These are phyloP conservation scores for Entomophthora muscae DNA, from an alignment of 371 early-diverging fungal species.

Conservation along the genomic window DNA sequence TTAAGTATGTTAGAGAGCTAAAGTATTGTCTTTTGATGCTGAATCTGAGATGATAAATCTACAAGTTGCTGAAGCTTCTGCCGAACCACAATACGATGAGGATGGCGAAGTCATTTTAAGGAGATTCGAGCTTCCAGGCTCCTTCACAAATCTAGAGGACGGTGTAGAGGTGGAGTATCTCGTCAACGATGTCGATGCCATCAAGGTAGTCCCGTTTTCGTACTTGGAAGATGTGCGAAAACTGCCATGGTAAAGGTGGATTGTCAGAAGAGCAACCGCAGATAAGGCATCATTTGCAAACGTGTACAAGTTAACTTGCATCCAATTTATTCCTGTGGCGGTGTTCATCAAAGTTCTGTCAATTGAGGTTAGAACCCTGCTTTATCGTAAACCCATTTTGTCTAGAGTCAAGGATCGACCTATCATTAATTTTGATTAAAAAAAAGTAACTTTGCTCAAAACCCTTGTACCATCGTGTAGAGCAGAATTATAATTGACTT, in stretches of 20 bases:
- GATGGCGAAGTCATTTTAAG: neutral
- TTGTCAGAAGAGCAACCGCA: too few species aligned
- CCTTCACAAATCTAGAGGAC: neutral
- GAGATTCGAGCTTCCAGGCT: neutral
- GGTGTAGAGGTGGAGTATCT: neutral
- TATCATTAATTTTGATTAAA: too few species aligned
- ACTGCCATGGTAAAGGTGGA: neutral
- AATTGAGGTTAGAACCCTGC: too few species aligned
- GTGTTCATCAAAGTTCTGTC: too few species aligned
- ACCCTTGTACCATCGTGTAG: too few species aligned
- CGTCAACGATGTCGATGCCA: neutral
- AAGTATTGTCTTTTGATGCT: neutral
- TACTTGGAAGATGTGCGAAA: neutral
- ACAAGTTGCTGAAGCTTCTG: neutral
- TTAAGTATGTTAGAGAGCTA: neutral
- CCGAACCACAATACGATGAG: neutral
- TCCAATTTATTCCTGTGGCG: too few species aligned
- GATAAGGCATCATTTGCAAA: too few species aligned
- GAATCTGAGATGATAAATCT: neutral
- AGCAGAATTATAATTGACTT: too few species aligned
- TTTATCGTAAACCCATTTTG: too few species aligned
- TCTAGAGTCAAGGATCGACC: too few species aligned
- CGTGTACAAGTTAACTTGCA: too few species aligned
- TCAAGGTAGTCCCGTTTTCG: neutral
- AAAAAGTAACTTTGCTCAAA: too few species aligned